Conservation (phyloP, 2,329 filamentous ascomycete genomes). For the Raffaelea arxii region DNA sequence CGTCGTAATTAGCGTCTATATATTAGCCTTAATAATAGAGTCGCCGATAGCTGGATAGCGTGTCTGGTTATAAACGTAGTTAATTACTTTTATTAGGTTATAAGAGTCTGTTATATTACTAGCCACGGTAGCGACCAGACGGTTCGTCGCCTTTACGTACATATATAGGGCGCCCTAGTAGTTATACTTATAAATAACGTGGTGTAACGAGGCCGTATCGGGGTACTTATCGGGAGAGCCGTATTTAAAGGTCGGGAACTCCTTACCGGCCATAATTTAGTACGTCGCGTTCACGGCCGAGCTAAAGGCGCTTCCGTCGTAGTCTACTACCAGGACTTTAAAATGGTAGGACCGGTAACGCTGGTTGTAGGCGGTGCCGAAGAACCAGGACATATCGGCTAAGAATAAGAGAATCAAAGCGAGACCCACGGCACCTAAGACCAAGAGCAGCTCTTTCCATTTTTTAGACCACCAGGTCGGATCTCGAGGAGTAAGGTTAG, state of each 20-base stretch:
- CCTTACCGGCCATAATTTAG: constrained; percentile 16
- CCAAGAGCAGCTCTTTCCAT: too few species aligned
- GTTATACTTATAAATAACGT: constrained; percentile 23
- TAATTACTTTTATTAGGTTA: constrained; percentile 21
- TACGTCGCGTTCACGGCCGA: constrained; percentile 22
- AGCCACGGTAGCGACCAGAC: constrained; percentile 14
- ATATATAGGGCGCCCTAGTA: constrained; percentile 28
- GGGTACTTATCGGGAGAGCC: constrained; percentile 17
- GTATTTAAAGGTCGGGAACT: constrained; percentile 23
- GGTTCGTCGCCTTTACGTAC: constrained; percentile 14
- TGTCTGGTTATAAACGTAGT: constrained; percentile 27
- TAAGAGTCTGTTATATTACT: constrained; percentile 18
- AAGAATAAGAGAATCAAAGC: not conserved
- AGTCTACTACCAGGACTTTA: constrained; percentile 13
- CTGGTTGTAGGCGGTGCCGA: not conserved
- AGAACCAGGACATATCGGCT: not conserved
- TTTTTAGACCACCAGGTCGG: too few species aligned
- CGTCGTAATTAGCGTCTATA: constrained; percentile 7
- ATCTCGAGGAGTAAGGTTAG: too few species aligned
- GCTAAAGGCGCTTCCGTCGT: constrained; percentile 23
- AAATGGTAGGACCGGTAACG: not conserved
- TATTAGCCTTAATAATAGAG: constrained; percentile 18
- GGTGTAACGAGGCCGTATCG: constrained; percentile 15
- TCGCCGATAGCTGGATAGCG: constrained; percentile 22
- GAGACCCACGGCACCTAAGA: too few species aligned